A percentile compares a stretch with the other conserved stretches of the same genome.
Conservation (phyloP, 129 eudicot species). For the Helianthus tuberosus region DNA sequence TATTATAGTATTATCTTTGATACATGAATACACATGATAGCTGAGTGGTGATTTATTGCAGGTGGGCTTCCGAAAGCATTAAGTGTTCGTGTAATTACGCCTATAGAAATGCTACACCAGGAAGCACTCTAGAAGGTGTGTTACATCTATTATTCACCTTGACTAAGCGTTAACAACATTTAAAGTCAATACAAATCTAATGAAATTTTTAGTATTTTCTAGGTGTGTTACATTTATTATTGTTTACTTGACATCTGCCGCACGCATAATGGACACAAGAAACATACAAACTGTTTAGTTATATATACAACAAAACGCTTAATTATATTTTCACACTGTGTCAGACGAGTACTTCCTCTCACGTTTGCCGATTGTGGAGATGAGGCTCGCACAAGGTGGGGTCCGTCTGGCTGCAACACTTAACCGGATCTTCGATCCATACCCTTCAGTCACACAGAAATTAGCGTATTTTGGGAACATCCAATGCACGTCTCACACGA, state of each 20-base stretch:
- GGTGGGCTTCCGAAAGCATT: conserved; percentile 98
- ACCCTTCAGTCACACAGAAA: conserved; percentile 37
- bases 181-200: conserved; percentile 8
- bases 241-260: not conserved
- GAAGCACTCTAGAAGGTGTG: conserved; percentile 84
- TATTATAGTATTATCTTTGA: not conserved
- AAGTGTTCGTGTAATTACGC: conserved; percentile 81
- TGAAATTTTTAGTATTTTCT: not conserved
- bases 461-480: conserved; percentile 35
- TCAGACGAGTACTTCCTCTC: conserved; percentile 94
- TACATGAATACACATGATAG: not conserved
- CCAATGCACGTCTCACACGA: conserved; percentile 9
- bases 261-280: not conserved
- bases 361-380: conserved; percentile 84
- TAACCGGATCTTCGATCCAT: conserved; percentile 66
- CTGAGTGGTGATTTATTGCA: conserved; percentile 37
- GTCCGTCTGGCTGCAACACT: conserved; percentile 93
- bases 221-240: no score
- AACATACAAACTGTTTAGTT: conserved; percentile 1
- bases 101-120: conserved; percentile 97
- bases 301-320: conserved; percentile 6
- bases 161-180: not conserved
- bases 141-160: not conserved
- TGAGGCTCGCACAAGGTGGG: conserved; percentile 89
- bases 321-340: conserved; percentile 11